Evolutionary conservation across 129 eudicot species (phyloP), one percentile per base, ranked within the genome.

Genomic region (Chrysanthemum seticuspe): DNA sequence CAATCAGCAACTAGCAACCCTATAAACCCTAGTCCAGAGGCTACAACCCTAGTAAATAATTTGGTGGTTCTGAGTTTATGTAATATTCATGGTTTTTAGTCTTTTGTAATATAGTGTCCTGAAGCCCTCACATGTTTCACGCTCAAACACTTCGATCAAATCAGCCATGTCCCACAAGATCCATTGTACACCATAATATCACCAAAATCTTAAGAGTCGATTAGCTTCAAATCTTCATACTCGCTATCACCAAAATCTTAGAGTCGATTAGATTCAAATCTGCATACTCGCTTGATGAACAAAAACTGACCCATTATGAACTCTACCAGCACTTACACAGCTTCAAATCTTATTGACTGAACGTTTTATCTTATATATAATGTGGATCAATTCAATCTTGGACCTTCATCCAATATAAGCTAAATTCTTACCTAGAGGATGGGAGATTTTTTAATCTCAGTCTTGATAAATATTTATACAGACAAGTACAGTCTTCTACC

Each of bases 301-400:
- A 64, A n/a, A 54, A 15, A 55, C 51, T 56, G 40, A 36, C 54
- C 36, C 54, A 6, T 71, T 16, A 71, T 40, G 21, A 34, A 71
- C 13, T 10, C 31, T 18, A 71, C 58, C 53, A 44, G 36, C 45
- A 70, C 15, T 56, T 55, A 11, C 36, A 29, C 70, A 16, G 27
- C 29, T 55, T 31, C 6, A 31, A 34, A 57, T 44, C 9, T 71
- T 36, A 47, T 57, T 12, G 23, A 57, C 75, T 4, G 40, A 71
- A 13, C 54, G 21, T 45, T 18, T 57, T 36, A 36, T 14, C 40
- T 40, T 18, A 21, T 21, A 13, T 36, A 12, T 56, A 18, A 50
- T 56, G 49, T 44, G 25, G n/a, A 72, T 49, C 76, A 47, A 61
- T 47, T 60, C 49, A 60, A 49, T 49, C 62, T 49, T 61, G 49